These are phyloP conservation scores for Platismatia glauca DNA, from an alignment of 495 filamentous ascomycete species.

Conservation along the genomic window DNA sequence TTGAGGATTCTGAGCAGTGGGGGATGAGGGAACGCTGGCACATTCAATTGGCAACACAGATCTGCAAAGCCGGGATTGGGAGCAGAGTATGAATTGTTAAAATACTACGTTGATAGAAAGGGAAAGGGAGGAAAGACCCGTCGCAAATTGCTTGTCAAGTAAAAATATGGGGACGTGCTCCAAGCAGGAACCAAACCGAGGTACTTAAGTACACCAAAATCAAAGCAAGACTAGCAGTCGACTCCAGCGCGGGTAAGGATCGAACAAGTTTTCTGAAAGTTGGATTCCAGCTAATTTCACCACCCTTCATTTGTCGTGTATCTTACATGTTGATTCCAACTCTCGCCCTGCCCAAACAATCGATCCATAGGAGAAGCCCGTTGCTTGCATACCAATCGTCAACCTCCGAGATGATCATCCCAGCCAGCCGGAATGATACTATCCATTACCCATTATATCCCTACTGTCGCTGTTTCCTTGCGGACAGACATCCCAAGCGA, in stretches of 20 bases:
- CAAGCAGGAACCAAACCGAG: neutral
- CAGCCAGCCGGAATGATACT: slow-evolving; percentile 2
- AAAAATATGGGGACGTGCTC: neutral
- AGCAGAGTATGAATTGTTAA: neutral
- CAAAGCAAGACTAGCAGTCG: neutral
- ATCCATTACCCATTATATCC: neutral
- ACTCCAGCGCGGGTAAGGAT: neutral
- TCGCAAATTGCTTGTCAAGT: neutral
- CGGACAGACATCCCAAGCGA: neutral
- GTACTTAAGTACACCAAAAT: too few relatives aligned
- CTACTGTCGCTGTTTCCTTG: neutral
- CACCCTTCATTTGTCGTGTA: neutral
- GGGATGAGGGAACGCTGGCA: neutral
- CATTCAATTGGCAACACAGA: neutral
- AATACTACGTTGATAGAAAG: neutral
- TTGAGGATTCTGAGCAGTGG: neutral
- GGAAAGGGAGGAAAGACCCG: neutral
- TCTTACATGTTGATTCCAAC: neutral
- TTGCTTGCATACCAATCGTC: neutral
- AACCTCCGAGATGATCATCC: neutral
- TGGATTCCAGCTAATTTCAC: neutral
- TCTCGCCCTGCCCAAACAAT: neutral
- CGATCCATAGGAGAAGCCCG: neutral
- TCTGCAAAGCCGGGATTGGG: neutral
- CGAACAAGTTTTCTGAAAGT: neutral